Conservation (phyloP, 805 yeast genomes). For the Blastobotrys robertii region DNA sequence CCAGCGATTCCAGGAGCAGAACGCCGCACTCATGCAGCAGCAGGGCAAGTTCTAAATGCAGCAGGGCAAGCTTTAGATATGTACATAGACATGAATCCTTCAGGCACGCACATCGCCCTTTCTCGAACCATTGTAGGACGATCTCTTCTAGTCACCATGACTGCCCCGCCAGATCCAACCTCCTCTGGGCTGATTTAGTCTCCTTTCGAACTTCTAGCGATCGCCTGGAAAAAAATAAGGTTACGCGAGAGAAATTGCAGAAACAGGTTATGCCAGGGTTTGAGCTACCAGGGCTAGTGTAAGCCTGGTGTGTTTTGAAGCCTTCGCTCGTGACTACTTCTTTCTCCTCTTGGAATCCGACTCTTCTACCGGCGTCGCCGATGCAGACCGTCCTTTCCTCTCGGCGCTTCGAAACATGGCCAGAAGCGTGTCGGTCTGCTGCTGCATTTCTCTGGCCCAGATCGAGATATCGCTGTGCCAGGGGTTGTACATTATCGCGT, state of each 20-base stretch:
- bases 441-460: conserved; percentile 62
- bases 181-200: too few relatives aligned
- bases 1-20: conserved; percentile 97
- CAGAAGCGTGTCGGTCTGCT: conserved; percentile 46
- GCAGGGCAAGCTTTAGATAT: conserved; percentile 1
- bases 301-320: background rate
- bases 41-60: conserved; percentile 5
- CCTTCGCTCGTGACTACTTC: conserved; percentile 6
- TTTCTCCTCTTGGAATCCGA: conserved; percentile 12
- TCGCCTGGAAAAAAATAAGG: too few relatives aligned
- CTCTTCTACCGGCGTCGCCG: conserved; percentile 12
- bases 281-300: too few relatives aligned
- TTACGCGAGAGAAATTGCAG: too few relatives aligned
- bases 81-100: too few relatives aligned
- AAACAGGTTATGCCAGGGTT: too few relatives aligned
- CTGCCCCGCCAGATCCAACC: background rate
- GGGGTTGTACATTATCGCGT: conserved; percentile 74
- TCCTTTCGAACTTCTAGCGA: too few relatives aligned
- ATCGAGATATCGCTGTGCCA: conserved; percentile 50
- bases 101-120: background rate
- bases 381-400: conserved; percentile 12
- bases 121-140: background rate
- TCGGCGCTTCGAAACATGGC: conserved; percentile 47
- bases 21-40: conserved; percentile 27
- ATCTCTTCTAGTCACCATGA: background rate